Conservation (phyloP, 805 yeast species). For the Sugiyamaella chiloensis region DNA sequence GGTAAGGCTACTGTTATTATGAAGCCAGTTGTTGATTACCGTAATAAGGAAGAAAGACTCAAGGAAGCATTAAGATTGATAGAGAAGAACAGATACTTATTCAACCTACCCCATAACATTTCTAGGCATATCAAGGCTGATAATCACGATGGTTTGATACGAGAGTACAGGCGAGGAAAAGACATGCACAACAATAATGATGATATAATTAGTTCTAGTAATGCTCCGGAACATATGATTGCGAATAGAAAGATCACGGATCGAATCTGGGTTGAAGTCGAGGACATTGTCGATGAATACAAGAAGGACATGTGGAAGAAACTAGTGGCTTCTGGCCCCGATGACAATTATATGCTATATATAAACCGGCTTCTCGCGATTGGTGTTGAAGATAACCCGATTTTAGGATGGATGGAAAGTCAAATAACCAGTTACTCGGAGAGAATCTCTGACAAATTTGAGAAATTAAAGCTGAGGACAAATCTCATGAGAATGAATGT, state of each 20-base stretch:
- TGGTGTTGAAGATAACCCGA: conserved; percentile 63
- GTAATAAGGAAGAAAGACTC: conserved; percentile 47
- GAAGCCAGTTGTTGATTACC: conserved; percentile 56
- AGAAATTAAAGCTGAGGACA: conserved; percentile 31
- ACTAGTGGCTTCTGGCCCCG: conserved; percentile 35
- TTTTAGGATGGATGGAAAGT: conserved; percentile 56
- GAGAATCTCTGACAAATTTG: conserved; percentile 42
- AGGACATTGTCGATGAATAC: conserved; percentile 51
- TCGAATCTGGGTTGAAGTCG: conserved; percentile 57
- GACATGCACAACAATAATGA: conserved; percentile 30
- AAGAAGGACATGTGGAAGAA: conserved; percentile 52
- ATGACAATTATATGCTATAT: conserved; percentile 33
- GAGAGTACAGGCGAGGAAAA: conserved; percentile 55
- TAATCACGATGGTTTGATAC: conserved; percentile 56
- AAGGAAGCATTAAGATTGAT: conserved; percentile 49
- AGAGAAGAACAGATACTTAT: conserved; percentile 49
- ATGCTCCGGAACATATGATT: conserved; percentile 17
- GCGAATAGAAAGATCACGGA: conserved; percentile 42
- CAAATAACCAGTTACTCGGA: conserved; percentile 43
- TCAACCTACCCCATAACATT: conserved; percentile 56
- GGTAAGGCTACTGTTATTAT: conserved; percentile 51
- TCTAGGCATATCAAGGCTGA: conserved; percentile 41
- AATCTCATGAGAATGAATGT: conserved; percentile 23
- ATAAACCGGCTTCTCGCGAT: conserved; percentile 59
- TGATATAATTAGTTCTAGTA: conserved; percentile 9